phyloP scores from a whole-genome alignment of 352 stramenopile species.

The Pythium sp. region DNA sequence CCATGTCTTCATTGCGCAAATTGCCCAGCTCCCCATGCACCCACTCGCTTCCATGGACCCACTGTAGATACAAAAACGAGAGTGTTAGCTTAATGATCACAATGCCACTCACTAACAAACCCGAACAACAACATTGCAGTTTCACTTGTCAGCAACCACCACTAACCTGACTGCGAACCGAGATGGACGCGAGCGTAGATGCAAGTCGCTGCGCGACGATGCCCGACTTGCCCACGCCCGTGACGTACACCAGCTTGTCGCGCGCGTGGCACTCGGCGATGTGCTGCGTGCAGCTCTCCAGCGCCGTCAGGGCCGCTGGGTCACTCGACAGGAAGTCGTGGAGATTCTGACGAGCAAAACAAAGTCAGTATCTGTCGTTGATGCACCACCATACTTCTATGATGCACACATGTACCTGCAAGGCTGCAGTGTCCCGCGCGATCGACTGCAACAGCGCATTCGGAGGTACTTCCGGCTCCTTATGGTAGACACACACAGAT shows the following conservation, averaged over 20 bases:
- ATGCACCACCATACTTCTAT: not conserved
- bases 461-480: not conserved
- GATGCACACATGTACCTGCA: conserved; percentile 10
- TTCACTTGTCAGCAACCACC: not conserved
- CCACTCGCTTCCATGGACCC: conserved; percentile 79
- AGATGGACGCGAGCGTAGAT: conserved; percentile 70
- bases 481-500: not conserved
- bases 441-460: conserved; percentile 19
- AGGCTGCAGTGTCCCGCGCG: conserved; percentile 14
- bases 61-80: conserved; percentile 26
- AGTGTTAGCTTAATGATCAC: not conserved
- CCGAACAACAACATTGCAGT: not conserved
- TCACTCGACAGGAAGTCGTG: conserved; percentile 34
- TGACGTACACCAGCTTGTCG: conserved; percentile 53
- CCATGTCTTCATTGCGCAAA: conserved; percentile 53
- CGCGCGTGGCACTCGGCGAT: conserved; percentile 49
- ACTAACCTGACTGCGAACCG: conserved; percentile 61
- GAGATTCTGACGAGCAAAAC: conserved; percentile 28
- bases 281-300: conserved; percentile 28
- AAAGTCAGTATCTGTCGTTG: not conserved
- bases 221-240: conserved; percentile 79
- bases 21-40: conserved; percentile 76
- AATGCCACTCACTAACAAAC: not conserved
- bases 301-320: conserved; percentile 19
- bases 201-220: conserved; percentile 69